These are phyloP conservation scores for Marasmius sp. DNA, from an alignment of 1,284 basidiomycete species.

Conservation along the genomic window DNA sequence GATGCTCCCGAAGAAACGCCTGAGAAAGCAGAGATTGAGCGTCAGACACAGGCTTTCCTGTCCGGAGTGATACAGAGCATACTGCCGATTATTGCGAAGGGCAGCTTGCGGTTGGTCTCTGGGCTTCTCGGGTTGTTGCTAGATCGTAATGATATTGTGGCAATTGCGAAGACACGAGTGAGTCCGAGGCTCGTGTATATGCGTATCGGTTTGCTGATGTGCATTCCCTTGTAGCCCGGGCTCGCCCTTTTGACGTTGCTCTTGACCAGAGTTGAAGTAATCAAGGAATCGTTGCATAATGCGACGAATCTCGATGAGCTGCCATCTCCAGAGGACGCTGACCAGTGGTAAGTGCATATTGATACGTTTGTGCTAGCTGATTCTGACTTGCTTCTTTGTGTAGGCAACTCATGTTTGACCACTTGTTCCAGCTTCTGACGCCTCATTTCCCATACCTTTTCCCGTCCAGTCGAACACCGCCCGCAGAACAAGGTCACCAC, in stretches of 20 bases:
- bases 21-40: conserved; percentile 76
- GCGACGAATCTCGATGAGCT: conserved; percentile 51
- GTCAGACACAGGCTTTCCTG: conserved; percentile 88
- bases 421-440: conserved; percentile 78
- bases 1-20: conserved; percentile 65
- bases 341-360: conserved; percentile 73
- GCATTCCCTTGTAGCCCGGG: conserved; percentile 65
- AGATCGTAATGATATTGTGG: conserved; percentile 77
- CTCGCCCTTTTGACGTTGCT: conserved; percentile 91
- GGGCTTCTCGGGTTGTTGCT: conserved; percentile 86
- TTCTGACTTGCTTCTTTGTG: conserved; percentile 11
- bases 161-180: conserved; percentile 77
- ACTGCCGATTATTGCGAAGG: conserved; percentile 77
- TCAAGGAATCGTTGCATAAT: conserved; percentile 71
- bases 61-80: conserved; percentile 86
- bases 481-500: conserved; percentile 29
- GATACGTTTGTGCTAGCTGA: not conserved
- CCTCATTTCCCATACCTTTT: conserved; percentile 82
- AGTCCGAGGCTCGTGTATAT: conserved; percentile 22
- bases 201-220: not conserved
- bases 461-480: conserved; percentile 80
- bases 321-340: conserved; percentile 72
- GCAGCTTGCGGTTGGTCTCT: conserved; percentile 79
- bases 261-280: conserved; percentile 87
- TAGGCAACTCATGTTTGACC: conserved; percentile 84